Base-by-base conservation (phyloP, 164 flowering plant species). In the Tetracentron sinense region DNA sequence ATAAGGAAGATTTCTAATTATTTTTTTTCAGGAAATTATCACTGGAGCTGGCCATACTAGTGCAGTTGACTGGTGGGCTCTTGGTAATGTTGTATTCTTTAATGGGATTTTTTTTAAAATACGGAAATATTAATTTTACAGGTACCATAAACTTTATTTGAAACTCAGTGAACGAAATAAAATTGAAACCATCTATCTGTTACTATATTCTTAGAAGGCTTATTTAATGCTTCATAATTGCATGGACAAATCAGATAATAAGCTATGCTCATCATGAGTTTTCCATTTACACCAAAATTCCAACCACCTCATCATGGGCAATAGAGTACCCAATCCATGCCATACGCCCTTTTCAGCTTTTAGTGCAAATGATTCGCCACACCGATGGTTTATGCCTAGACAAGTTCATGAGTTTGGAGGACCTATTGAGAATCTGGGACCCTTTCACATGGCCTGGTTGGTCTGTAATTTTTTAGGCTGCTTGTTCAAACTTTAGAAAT, bases 61-160 rank as follows among this genome's bases (percentile, higher is more conserved):
- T 78, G 98, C 96, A 61, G 97, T 93, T 71, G 98, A 93, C 67
- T 90, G 98, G 98, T 94, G 98, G 98, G 98, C 97, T 69, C 87
- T 94, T 42, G 98, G 98, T 93, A 85, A 89, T 57, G 66, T 31
- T 46, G n/a, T 27, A 26, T 48, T 64, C 55, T 16, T 42, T 42
- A 3, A 44, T 38, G 44, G 14, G 14, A 38, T 8, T 3, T 38
- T 8, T 38, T 8, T 1, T 1, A 10, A 1, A 38, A 8, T 38
- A 16, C 14, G 44, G 44, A 8, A 38, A 38, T n/a, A 3, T 10
- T 38, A 8, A 38, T 8, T 33, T 33, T 8, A 33, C 5, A 38
- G 4, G 44, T 10, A 8, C 44, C 1, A 38, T 16, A 38, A 8
- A 8, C 14, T 1, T 38, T 16, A 38, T 38, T 8, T 38, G 44